A percentile compares a stretch with the other conserved stretches of the same genome.
Conservation (phyloP, 2,329 filamentous ascomycete species). For the Colletotrichum nymphaeae region DNA sequence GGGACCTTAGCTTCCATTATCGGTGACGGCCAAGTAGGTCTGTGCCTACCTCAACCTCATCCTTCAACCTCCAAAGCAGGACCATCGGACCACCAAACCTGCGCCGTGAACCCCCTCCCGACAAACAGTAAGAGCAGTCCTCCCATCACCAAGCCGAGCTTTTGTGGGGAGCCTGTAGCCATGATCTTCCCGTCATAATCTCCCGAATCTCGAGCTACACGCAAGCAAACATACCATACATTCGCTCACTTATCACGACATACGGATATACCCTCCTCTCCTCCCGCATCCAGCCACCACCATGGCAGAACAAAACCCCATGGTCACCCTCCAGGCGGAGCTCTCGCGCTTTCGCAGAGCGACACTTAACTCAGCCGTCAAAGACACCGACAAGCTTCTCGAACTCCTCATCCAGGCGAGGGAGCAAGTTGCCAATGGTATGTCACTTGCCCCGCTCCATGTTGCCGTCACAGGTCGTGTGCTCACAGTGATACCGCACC, state of each 20-base stretch:
- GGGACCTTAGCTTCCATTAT: neutral
- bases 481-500: conserved; percentile 14
- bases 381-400: conserved; percentile 87
- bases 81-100: neutral
- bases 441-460: conserved; percentile 38
- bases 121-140: neutral
- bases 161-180: neutral
- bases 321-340: conserved; percentile 75
- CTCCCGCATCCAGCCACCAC: conserved; percentile 11
- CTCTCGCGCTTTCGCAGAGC: conserved; percentile 77
- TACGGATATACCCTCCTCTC: neutral
- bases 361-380: conserved; percentile 76
- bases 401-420: conserved; percentile 79
- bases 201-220: conserved; percentile 13
- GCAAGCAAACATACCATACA: conserved; percentile 13
- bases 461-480: conserved; percentile 13
- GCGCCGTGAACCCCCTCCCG: neutral
- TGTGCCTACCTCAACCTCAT: conserved; percentile 3
- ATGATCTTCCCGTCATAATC: conserved; percentile 26
- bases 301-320: conserved; percentile 56
- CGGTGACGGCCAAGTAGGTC: neutral
- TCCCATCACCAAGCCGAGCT: neutral
- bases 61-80: neutral
- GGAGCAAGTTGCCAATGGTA: conserved; percentile 78
- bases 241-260: conserved; percentile 10